phyloP scores from a whole-genome alignment of 176 grass and related monocot genomes.

The Raddia guianensis region DNA sequence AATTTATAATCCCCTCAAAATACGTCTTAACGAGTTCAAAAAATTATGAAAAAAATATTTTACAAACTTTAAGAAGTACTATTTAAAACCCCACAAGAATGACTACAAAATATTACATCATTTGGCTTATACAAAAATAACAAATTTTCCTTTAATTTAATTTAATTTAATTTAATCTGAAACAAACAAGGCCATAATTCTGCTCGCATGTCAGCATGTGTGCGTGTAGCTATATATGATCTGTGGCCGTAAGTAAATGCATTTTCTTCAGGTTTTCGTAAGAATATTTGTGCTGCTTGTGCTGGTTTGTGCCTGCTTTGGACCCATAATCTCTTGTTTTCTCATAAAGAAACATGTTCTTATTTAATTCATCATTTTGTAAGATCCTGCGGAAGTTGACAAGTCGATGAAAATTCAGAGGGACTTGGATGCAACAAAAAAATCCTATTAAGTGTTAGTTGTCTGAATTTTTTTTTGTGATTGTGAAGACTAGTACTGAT shows the following conservation, averaged over 20 bases:
- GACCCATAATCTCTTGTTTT: not conserved
- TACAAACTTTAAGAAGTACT: too few relatives aligned
- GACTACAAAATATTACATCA: too few relatives aligned
- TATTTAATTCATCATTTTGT: constrained; percentile 34
- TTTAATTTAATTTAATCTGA: too few relatives aligned
- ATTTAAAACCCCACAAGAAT: too few relatives aligned
- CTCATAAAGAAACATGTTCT: not conserved
- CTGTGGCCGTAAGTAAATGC: not conserved
- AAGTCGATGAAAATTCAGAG: constrained; percentile 96
- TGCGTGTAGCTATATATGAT: constrained; percentile 7
- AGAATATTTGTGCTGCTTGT: not conserved
- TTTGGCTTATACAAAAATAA: too few relatives aligned
- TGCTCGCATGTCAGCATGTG: not conserved
- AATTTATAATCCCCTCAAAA: too few relatives aligned
- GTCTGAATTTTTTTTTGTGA: not conserved
- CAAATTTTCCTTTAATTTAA: too few relatives aligned
- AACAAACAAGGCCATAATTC: too few relatives aligned
- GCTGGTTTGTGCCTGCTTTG: not conserved
- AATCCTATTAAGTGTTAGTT: constrained; percentile 78
- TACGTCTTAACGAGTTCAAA: too few relatives aligned
- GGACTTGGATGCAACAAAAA: constrained; percentile 98
- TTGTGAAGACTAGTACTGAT: not conserved
- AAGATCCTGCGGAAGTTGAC: constrained; percentile 95
- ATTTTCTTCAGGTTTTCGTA: not conserved
- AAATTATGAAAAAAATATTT: too few relatives aligned